Evolutionary conservation across 768 basidiomycete species (phyloP).

Genomic region (Antrodiella citrinella): DNA sequence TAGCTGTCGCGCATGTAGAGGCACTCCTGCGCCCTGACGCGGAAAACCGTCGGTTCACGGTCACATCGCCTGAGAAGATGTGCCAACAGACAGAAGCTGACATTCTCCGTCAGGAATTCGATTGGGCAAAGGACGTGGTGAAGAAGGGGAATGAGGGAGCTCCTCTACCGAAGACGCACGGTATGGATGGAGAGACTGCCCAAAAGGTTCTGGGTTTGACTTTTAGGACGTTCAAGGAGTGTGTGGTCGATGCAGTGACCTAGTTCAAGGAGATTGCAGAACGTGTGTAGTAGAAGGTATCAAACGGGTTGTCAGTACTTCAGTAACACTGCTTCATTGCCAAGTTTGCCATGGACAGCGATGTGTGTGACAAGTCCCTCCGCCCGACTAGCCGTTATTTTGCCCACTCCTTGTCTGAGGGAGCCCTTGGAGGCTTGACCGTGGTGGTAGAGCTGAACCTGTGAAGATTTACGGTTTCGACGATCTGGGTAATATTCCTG

Average conservation of each 20-base stretch:
- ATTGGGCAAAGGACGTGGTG: constrained; percentile 5
- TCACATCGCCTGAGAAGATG: constrained; percentile 4
- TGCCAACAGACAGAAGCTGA: constrained; percentile 1
- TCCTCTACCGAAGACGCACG: neutral
- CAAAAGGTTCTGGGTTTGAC: constrained; percentile 1
- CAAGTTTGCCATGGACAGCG: too few species aligned
- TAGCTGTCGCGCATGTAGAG: constrained; percentile 9
- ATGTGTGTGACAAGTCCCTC: too few species aligned
- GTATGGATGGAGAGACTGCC: constrained; percentile 3
- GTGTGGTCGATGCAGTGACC: neutral
- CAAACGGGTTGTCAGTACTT: too few species aligned
- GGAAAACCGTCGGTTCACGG: constrained; percentile 3
- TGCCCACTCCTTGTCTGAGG: too few species aligned
- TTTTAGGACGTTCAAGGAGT: constrained; percentile 4
- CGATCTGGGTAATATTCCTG: too few species aligned
- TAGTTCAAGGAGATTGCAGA: neutral
- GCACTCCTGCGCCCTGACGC: constrained; percentile 7
- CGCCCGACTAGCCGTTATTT: too few species aligned
- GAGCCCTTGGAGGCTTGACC: too few species aligned
- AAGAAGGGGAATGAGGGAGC: constrained; percentile 2
- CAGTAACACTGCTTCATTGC: too few species aligned
- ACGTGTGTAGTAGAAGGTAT: too few species aligned
- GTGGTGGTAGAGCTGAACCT: too few species aligned
- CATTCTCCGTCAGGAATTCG: constrained; percentile 6
- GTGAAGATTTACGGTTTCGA: neutral